phyloP scores from a whole-genome alignment of 306 rosid species.

The Begonia peltatifolia region DNA sequence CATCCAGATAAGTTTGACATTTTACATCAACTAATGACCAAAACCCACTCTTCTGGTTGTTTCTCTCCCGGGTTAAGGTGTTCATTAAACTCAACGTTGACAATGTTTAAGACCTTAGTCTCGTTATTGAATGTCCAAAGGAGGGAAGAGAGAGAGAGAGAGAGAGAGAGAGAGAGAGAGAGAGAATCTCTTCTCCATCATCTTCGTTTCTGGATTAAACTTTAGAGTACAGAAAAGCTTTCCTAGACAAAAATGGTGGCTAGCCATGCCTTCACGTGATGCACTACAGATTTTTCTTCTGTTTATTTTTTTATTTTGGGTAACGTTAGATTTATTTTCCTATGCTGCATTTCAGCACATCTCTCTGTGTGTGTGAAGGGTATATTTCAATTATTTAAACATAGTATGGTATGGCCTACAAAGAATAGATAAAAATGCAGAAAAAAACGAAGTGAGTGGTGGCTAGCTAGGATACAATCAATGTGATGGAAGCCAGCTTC shows the following conservation, averaged over 20 bases:
- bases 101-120: too few species aligned
- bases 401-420: constrained; percentile 18
- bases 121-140: too few species aligned
- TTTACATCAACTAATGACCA: too few species aligned
- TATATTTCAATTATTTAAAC: constrained; percentile 5
- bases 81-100: too few species aligned
- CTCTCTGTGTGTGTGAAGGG: constrained; percentile 9
- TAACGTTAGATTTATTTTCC: too few species aligned
- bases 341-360: too few species aligned
- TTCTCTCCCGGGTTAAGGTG: too few species aligned
- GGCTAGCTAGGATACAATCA: background rate
- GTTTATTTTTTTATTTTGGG: too few species aligned
- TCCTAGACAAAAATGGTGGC: constrained; percentile 38
- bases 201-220: constrained; percentile 15
- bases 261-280: constrained; percentile 40
- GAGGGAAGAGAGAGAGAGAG: background rate
- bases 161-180: too few species aligned
- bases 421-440: background rate
- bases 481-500: too few species aligned
- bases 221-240: constrained; percentile 20
- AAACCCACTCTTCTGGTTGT: too few species aligned
- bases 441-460: background rate
- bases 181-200: constrained; percentile 1
- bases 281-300: constrained; percentile 24
- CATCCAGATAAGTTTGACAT: too few species aligned